Base-by-base conservation (phyloP, 2,329 filamentous ascomycete species). In the Bertia moriformis region DNA sequence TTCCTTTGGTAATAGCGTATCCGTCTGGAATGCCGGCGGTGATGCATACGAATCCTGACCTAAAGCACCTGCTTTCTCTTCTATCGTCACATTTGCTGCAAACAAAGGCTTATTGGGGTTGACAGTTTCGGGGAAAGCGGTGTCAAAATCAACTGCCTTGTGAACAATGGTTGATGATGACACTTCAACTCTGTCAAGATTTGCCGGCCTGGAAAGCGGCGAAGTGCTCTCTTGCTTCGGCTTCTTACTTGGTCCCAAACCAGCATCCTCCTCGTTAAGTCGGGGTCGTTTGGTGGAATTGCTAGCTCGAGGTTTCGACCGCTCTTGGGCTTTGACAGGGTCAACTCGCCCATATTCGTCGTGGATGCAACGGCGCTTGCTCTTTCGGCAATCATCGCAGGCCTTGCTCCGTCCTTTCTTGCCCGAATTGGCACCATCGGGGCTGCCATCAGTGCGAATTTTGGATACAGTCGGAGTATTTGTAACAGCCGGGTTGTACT, bases 291-390 rank as follows among this genome's bases (percentile, higher is more conserved):
- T 76, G 29, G 63, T 58, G n/a, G 63, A 63, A n/a, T 58, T 60
- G 20, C 67, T 67, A 13, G 69, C 71, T 43, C 73, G 65, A 30
- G 73, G 72, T 30, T 76, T 68, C 2, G 73, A 71, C 18, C 67
- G 62, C 49, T 79, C 73, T 38, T 71, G 69, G 2, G 72, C 71
- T 50, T 79, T 79, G 48, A 75, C 55, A 2, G 73, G 74, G 51
- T 80, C 75, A 18, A 79, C 66, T 41, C 73, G 68, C 38, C 75
- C 75, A 45, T 70, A 67, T 46, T 78, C 73, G 48, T 79, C 74
- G 49, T 80, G 75, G 38, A 79, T 74, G 49, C 75, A 80, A 49
- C 75, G 72, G 42, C 75, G 72, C 65, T 79, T 79, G 63, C 73
- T 78, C 52, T 76, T 78, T 36, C 75, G 68, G 54, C 75, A 80